phyloP scores from a whole-genome alignment of 768 basidiomycete species.

The Tulasnella sp. region DNA sequence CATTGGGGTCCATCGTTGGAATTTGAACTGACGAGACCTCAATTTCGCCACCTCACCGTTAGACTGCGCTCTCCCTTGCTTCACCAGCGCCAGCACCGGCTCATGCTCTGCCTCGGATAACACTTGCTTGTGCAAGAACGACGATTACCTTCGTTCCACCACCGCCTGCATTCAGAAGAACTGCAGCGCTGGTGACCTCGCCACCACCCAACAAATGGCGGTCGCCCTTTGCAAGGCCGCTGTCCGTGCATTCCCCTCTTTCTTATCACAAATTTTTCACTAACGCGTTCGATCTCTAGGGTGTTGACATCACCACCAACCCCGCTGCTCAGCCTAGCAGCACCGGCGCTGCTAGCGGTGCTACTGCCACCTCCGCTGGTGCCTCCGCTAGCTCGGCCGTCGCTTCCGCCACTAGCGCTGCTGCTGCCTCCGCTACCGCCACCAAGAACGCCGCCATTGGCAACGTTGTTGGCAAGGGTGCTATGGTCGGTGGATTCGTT shows the following conservation, averaged over 20 bases:
- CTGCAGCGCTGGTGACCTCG: background rate
- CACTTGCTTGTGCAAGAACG: slow-evolving; percentile 44
- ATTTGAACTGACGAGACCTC: background rate
- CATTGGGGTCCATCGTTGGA: background rate
- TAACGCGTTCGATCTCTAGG: background rate
- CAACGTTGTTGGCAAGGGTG: background rate
- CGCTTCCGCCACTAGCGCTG: too few relatives aligned
- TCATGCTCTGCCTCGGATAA: slow-evolving; percentile 40
- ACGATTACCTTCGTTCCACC: background rate
- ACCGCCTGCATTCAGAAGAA: background rate
- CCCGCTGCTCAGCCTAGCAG: slow-evolving; percentile 3
- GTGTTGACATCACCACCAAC: slow-evolving; percentile 3
- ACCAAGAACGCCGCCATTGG: background rate
- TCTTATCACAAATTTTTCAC: background rate
- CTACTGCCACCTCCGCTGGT: slow-evolving; percentile 1
- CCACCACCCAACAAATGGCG: background rate
- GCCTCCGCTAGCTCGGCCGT: background rate
- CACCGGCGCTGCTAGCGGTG: slow-evolving; percentile 5
- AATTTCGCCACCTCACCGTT: background rate
- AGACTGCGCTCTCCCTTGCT: slow-evolving; percentile 9
- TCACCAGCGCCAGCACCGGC: slow-evolving; percentile 20
- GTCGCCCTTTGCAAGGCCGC: slow-evolving; percentile 1
- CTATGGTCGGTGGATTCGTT: background rate
- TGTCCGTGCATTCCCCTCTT: background rate
- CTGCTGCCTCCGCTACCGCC: background rate